Base-by-base conservation (phyloP, 768 basidiomycete species). In the Pleurotus sapidus region DNA sequence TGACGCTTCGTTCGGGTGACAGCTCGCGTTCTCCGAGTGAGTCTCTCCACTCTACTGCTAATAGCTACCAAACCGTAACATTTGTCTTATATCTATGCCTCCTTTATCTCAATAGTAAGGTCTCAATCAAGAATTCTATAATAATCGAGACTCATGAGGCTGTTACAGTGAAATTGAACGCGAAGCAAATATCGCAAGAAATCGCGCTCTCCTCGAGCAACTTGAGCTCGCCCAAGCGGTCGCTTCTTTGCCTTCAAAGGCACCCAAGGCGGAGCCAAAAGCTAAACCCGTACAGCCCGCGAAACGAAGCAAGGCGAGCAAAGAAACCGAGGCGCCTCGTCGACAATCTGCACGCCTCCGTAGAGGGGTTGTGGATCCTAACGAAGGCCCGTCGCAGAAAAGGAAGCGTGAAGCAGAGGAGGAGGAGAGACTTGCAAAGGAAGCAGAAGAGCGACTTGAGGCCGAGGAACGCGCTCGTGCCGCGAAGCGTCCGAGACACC, bases 101-200 rank as follows among this genome's bases (percentile, higher is more conserved):
- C 30, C 30, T 34, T 34, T 77, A 64, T 83, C 82, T 18, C 71
- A 81, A 71, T 83, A 84, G 81, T 83, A 62, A 69, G 80, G 62
- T 20, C n/a, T 11, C 30, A 20, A 20, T 20, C 20, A 20, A 20
- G 20, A 20, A 20, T 20, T 20, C 30, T 34, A 34, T 9, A 9
- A 11, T 34, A 11, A 11, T 34, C 30, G 11, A 8, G 39, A 46
- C 9, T 20, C 17, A n/a, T 57, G 18, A 23, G 18, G 50, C 48
- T 11, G 24, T 18, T 5, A 46, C 50, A 78, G 78, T 68, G 91
- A 92, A 71, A 72, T 80, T 18, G 87, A 91, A 62, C 85, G 91
- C 17, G 85, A 89, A 67, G 86, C 84, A 7, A 93, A 91, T 64
- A 91, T 93, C 46, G 90, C 88, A 11, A 81, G 88, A 50, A 94